Evolutionary conservation across 768 basidiomycete genomes (phyloP), one percentile per base, ranked within the genome.

Genomic region (Suillus hirtellus): DNA sequence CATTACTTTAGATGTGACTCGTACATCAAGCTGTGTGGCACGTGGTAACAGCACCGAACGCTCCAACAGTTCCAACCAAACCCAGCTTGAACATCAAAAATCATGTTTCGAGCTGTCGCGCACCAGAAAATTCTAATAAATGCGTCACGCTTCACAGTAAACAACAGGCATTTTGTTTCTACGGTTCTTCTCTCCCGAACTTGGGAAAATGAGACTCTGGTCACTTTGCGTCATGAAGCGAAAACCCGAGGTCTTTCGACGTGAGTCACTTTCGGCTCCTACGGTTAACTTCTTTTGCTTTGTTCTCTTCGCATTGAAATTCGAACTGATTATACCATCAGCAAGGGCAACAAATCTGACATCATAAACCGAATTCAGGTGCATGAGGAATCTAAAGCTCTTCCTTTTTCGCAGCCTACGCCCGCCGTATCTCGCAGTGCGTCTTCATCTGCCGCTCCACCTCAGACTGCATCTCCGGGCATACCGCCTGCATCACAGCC

Each of bases 281-380:
- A 34, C 21, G 34, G 47, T 37, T 55, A 17, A 46, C 54, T 19
- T 60, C 58, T 27, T 42, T 34, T 53, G 53, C 44, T 43, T 63
- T 42, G 5, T 53, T 60, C 50, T 62, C 44, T 62, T 65, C 27
- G 34, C 21, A 42, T 40, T 12, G 34, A 31, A 54, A 47, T 19
- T 46, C 31, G n/a, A 31, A 14, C 65, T 70, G 62, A 74, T 56
- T 14, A 3, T 27, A 7, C 14, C 35, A 43, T 52, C 37, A 89
- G 88, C 31, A 81, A 76, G 65, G 88, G 88, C 3, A 86, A 79
- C 73, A 90, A 89, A 72, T 75, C 83, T 3, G 78, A 77, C 4
- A 73, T 90, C 37, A 78, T 88, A 63, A 69, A 81, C 44, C 83
- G 86, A 60, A 76, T 90, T 56, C 78, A 82, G 65, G 79, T 85